Base-by-base conservation (phyloP, 345 rosid genomes). In the Cardiospermum halicacabum region DNA sequence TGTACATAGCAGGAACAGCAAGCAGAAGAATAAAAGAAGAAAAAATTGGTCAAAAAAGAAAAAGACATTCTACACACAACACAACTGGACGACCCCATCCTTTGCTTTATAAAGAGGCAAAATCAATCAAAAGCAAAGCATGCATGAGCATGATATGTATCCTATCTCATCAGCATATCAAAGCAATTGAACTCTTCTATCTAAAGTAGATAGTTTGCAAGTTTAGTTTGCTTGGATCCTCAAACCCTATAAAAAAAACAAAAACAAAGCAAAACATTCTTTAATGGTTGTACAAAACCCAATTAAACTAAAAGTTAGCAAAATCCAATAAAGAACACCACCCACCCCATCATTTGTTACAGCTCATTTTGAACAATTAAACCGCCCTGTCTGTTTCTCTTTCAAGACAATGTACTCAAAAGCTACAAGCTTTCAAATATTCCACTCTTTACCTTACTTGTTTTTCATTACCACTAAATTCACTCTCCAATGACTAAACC, bases 401-500 rank as follows among this genome's bases (percentile, higher is more conserved):
- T 54, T 57, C 49, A 36, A 67, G 68, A 59, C 62, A 73, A n/a
- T 75, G 76, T 54, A 71, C 36, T 36, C 58, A 22, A 63, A 47
- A 37, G 32, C 66, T 18, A 21, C 67, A 76, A 74, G 76, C 77
- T 78, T n/a, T 69, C 67, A 51, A 64, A 68, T 75, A 76, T 72
- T 82, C 80, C 7, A 25, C 40, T 65, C 74, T 65, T 61, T 67
- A 53, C 47, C 26, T 53, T 37, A 53, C 45, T 37, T 63, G 8
- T 34, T 66, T 54, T 58, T 5, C 56, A 59, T 32, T 32, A 25
- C 27, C 48, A 8, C 39, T 68, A 15, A 69, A 62, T 48, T 24
- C 77, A 49, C 27, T 73, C 59, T 22, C 42, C 63, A 49, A 83
- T 80, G 81, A 77, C 85, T 60, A 60, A 65, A 58, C 51, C 65